These are phyloP conservation scores for Opeltia flavorubescens DNA, from an alignment of 495 filamentous ascomycete genomes.

Conservation along the genomic window DNA sequence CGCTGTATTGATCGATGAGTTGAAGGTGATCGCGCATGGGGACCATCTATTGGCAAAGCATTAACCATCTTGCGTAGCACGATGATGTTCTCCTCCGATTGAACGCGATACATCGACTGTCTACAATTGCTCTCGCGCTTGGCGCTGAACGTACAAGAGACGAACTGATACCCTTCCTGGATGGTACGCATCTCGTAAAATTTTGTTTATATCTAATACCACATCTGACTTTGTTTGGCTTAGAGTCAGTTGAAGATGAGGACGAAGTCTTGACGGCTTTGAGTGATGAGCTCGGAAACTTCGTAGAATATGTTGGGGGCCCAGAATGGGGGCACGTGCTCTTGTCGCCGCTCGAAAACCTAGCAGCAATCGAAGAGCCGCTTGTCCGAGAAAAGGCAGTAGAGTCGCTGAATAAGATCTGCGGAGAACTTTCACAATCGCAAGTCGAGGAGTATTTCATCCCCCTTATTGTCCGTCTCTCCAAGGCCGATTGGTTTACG, in stretches of 20 bases:
- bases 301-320: conserved; percentile 95
- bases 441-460: conserved; percentile 96
- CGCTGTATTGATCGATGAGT: conserved; percentile 96
- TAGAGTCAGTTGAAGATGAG: conserved; percentile 97
- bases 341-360: conserved; percentile 90
- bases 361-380: conserved; percentile 96
- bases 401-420: conserved; percentile 98
- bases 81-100: conserved; percentile 94
- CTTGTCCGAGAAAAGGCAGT: conserved; percentile 97
- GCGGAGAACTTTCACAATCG: conserved; percentile 70
- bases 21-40: conserved; percentile 56
- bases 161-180: conserved; percentile 95
- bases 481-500: conserved; percentile 99
- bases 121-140: conserved; percentile 90
- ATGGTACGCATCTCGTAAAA: conserved; percentile 47
- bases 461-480: conserved; percentile 82
- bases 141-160: conserved; percentile 92
- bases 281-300: conserved; percentile 88
- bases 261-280: conserved; percentile 95
- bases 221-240: conserved; percentile 9
- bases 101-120: conserved; percentile 95
- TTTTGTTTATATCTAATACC: background rate
- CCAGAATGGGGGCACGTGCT: conserved; percentile 90
- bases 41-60: conserved; percentile 4
- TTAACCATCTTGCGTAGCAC: conserved; percentile 43